phyloP scores from a whole-genome alignment of 106 monocot genomes.

The Dioscorea alata region DNA sequence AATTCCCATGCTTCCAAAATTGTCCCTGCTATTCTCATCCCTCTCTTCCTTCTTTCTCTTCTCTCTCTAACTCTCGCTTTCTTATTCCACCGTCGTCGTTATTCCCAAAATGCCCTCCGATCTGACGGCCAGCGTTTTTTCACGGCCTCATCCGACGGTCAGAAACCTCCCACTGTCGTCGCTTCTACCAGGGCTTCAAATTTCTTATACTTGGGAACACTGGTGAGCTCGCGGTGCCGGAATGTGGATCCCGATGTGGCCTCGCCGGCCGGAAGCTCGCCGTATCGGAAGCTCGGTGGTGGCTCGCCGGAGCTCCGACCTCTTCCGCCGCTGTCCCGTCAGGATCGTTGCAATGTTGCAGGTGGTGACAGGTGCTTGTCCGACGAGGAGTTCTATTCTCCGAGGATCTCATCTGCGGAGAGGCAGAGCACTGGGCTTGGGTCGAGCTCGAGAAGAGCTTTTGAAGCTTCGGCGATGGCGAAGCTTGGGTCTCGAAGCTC shows the following conservation, averaged over 20 bases:
- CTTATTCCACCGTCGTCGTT: constrained; percentile 31
- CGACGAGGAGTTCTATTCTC: constrained; percentile 63
- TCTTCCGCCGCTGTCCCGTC: constrained; percentile 50
- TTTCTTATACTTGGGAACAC: constrained; percentile 64
- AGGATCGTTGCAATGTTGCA: constrained; percentile 8
- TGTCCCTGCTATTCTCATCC: constrained; percentile 32
- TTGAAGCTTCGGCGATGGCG: constrained; percentile 12
- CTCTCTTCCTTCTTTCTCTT: constrained; percentile 24
- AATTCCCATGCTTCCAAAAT: constrained; percentile 6
- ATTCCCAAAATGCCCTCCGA: neutral
- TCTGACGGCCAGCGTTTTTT: constrained; percentile 41
- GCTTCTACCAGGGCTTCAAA: constrained; percentile 18
- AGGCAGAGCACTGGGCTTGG: constrained; percentile 11
- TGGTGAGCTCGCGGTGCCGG: constrained; percentile 20
- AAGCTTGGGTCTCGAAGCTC: constrained; percentile 23
- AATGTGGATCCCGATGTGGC: neutral
- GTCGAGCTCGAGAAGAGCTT: constrained; percentile 15
- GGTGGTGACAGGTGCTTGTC: constrained; percentile 25
- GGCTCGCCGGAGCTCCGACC: constrained; percentile 81
- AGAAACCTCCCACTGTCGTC: constrained; percentile 7
- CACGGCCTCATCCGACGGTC: constrained; percentile 18
- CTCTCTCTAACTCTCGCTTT: constrained; percentile 25
- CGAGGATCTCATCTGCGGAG: constrained; percentile 23
- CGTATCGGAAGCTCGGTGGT: constrained; percentile 13
- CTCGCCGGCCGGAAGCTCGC: constrained; percentile 14